phyloP scores from a whole-genome alignment of 1,284 basidiomycete species.

The Rhodotorula sp. region DNA sequence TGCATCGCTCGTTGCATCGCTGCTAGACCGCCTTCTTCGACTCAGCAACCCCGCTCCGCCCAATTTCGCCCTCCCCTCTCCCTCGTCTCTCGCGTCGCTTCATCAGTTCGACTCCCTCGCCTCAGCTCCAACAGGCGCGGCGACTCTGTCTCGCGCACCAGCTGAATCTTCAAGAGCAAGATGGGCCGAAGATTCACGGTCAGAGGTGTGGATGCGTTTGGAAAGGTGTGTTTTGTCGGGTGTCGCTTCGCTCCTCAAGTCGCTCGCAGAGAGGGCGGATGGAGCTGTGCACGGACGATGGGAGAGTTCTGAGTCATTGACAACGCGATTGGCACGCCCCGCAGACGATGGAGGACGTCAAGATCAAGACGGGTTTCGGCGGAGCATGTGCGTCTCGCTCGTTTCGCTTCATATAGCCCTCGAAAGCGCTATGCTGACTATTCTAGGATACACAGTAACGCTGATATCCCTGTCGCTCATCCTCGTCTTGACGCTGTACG shows the following conservation, averaged over 20 bases:
- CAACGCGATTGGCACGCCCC: conserved; percentile 14
- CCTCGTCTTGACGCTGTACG: conserved; percentile 82
- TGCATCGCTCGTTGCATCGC: too few species aligned
- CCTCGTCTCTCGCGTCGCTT: too few species aligned
- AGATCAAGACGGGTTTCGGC: conserved; percentile 73
- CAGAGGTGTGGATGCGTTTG: conserved; percentile 83
- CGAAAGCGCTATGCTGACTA: neutral
- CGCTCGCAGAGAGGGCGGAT: conserved; percentile 9
- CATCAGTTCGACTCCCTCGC: too few species aligned
- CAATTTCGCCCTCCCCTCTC: too few species aligned
- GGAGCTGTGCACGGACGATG: conserved; percentile 1
- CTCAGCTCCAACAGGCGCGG: too few species aligned
- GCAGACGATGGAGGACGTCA: conserved; percentile 97
- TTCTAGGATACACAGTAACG: conserved; percentile 59
- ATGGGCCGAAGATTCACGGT: conserved; percentile 40
- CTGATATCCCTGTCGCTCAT: conserved; percentile 89
- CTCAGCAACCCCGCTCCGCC: too few species aligned
- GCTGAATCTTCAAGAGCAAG: neutral
- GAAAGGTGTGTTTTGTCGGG: conserved; percentile 67
- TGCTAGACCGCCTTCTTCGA: too few species aligned
- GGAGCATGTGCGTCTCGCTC: conserved; percentile 38
- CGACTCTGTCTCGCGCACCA: too few species aligned
- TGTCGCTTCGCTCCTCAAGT: neutral
- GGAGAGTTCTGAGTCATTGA: neutral
- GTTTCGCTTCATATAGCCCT: neutral